phyloP scores from a whole-genome alignment of 371 early-diverging fungal genomes.

The Haplosporangium sp. region DNA sequence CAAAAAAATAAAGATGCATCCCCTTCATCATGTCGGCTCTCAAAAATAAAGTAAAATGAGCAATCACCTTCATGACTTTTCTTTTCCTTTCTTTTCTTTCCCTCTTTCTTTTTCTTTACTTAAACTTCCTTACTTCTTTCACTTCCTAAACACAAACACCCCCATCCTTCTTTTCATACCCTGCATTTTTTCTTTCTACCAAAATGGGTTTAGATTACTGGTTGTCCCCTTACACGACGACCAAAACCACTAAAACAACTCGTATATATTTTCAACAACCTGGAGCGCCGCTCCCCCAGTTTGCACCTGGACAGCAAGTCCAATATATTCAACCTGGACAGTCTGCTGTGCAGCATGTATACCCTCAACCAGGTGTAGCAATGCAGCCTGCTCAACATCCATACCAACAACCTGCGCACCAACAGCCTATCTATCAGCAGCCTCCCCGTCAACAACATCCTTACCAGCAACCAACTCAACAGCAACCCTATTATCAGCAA shows the following conservation, averaged over 20 bases:
- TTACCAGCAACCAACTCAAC: not conserved
- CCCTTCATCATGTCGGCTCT: not conserved
- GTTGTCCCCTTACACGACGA: conserved; percentile 15
- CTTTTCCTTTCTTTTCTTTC: not conserved
- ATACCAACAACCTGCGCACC: not conserved
- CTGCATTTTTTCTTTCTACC: not conserved
- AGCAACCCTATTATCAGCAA: not conserved
- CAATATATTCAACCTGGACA: not conserved
- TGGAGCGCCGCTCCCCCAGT: not conserved
- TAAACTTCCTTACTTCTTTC: not conserved
- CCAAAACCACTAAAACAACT: conserved; percentile 6
- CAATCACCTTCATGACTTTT: too few relatives aligned
- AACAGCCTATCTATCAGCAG: not conserved
- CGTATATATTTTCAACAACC: conserved; percentile 13
- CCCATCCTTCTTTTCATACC: not conserved
- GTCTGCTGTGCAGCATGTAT: not conserved
- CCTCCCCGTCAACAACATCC: not conserved
- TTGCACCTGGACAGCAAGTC: not conserved
- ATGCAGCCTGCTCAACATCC: not conserved
- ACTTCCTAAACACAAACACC: not conserved
- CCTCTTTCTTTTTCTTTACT: not conserved
- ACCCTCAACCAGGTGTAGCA: not conserved
- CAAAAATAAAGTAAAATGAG: not conserved
- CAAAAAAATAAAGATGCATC: too few relatives aligned
- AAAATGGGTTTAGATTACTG: conserved; percentile 18